Evolutionary conservation across 257 asterid genomes (phyloP), one percentile per base, ranked within the genome.

Genomic region (Ligustrum vulgare): DNA sequence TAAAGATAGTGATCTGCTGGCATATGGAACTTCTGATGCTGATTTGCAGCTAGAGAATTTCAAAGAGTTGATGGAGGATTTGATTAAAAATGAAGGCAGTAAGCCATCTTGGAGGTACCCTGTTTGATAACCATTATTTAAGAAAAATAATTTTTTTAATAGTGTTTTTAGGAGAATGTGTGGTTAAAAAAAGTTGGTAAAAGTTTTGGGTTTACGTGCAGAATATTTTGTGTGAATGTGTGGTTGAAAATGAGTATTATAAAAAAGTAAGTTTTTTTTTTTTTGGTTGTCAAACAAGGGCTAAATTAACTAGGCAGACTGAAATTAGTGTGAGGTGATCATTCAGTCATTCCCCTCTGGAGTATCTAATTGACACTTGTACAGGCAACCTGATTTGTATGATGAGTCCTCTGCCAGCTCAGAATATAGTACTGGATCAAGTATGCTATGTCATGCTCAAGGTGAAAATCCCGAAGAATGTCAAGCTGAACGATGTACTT

Each of bases 351-450:
- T 77, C 41, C 41, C 31, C 63, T 74, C 78, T 39, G 51, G 49
- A 69, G 73, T 80, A 28, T 78, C 78, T 91, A 75, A 89, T 72
- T 71, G 58, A 73, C 62, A 32, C 20, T 71, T 72, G 9, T 83
- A 76, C 91, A 91, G 97, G 91, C 92, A 85, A 78, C 83, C 91
- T 76, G 94, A 82, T 84, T 20, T 79, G 43, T 86, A 87, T 23
- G 96, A 83, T 51, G 86, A 89, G 49, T 89, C 96, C 41, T 82
- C 98, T 20, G 84, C 92, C 72, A 89, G 97, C 88, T 93, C 98
- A 4, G 97, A 88, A 68, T 91, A 87, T 79, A 95, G 97, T 76
- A 83, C 90, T 37, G 97, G 98, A 47, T 94, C 99, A 51, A 87
- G 91, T 80, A 72, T 86, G 75, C 79, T 87, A 70, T 67, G 87